Evolutionary conservation across 192 early-diverging fungal genomes (phyloP).

Genomic region (Mortierella alpina): DNA sequence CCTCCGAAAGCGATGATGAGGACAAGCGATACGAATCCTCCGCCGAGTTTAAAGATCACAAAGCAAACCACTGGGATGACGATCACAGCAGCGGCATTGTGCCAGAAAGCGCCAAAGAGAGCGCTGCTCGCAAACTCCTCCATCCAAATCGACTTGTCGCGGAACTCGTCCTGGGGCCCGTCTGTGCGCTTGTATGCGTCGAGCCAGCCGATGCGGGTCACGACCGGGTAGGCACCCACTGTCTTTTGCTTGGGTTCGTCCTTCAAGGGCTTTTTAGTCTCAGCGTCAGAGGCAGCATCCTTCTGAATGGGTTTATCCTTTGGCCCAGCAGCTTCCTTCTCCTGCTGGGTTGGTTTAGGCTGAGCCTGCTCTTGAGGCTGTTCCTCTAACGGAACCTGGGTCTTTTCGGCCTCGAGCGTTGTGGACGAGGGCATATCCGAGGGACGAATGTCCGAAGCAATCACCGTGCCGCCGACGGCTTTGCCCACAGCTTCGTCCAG

Average conservation of each 20-base stretch:
- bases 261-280: neutral
- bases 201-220: conserved; percentile 43
- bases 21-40: conserved; percentile 41
- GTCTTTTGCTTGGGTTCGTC: conserved; percentile 14
- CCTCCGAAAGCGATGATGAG: conserved; percentile 52
- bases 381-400: neutral
- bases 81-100: conserved; percentile 36
- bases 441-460: conserved; percentile 37
- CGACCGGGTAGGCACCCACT: conserved; percentile 32
- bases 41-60: conserved; percentile 40
- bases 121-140: conserved; percentile 52
- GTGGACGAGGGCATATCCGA: conserved; percentile 15
- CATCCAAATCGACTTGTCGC: conserved; percentile 52
- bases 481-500: conserved; percentile 31
- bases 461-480: conserved; percentile 40
- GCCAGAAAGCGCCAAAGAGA: conserved; percentile 50
- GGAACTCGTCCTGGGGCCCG: conserved; percentile 41
- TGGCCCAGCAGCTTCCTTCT: neutral
- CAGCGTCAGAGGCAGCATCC: neutral
- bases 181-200: conserved; percentile 48
- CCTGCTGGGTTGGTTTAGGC: neutral
- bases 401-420: conserved; percentile 17
- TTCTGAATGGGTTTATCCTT: neutral
- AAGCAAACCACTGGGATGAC: conserved; percentile 37
- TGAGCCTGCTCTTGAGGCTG: no score